Conservation (phyloP, 2,329 filamentous ascomycete genomes). For the Claviceps sp. region DNA sequence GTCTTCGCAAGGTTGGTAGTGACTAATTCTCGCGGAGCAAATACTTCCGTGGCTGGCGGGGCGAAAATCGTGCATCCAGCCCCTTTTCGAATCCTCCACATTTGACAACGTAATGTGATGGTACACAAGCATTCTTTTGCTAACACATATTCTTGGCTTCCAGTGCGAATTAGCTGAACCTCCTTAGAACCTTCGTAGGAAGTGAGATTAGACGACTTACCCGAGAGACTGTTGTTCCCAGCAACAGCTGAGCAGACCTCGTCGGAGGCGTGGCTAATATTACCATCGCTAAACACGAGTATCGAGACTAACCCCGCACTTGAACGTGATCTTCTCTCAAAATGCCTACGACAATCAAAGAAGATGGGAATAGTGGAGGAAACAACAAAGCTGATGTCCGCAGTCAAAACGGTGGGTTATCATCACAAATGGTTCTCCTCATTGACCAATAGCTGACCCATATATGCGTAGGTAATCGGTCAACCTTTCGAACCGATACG, state of each 20-base stretch:
- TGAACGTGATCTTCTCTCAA: constrained; percentile 12
- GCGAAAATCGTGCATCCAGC: neutral
- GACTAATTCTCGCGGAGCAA: neutral
- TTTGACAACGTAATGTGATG: neutral
- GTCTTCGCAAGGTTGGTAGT: constrained; percentile 11
- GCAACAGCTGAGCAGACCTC: constrained; percentile 1
- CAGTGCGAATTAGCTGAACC: neutral
- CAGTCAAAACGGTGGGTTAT: constrained; percentile 24
- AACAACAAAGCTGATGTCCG: constrained; percentile 17
- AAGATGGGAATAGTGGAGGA: constrained; percentile 19
- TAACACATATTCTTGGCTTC: neutral
- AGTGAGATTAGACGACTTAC: constrained; percentile 1
- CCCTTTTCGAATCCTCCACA: neutral
- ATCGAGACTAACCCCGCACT: constrained; percentile 12
- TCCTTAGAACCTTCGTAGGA: neutral
- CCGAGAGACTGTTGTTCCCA: constrained; percentile 6
- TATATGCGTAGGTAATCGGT: constrained; percentile 40
- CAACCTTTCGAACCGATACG: constrained; percentile 70
- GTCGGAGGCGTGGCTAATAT: constrained; percentile 1
- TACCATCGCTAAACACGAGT: neutral
- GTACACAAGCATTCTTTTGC: neutral
- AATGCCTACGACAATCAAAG: constrained; percentile 28
- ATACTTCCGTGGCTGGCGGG: neutral
- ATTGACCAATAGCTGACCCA: neutral
- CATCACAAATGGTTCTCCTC: neutral